Percentiles rank a stretch among this genome's conserved stretches.
Evolutionary conservation across 768 basidiomycete genomes (phyloP).

Genomic region (Amanita pallidorosea): DNA sequence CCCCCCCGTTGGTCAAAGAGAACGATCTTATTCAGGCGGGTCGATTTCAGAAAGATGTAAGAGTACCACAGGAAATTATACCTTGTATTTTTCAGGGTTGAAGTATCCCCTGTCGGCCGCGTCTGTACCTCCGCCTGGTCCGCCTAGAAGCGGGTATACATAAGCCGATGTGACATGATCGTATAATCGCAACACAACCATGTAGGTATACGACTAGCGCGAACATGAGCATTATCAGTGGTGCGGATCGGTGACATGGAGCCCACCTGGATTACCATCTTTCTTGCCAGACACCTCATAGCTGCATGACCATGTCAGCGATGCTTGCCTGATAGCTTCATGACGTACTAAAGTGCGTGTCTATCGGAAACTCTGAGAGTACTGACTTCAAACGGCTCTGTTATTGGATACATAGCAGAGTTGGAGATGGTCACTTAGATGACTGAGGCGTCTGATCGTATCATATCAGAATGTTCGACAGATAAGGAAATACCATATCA

Average conservation of each 20-base stretch:
- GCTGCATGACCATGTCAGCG: constrained; percentile 27
- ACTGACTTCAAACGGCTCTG: constrained; percentile 55
- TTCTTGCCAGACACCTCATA: constrained; percentile 78
- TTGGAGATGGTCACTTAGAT: background rate
- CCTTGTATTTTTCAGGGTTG: constrained; percentile 80
- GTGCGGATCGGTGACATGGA: background rate
- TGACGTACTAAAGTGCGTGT: constrained; percentile 61
- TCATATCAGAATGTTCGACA: background rate
- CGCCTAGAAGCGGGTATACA: constrained; percentile 34
- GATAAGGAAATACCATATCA: constrained; percentile 1
- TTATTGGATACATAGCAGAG: constrained; percentile 51
- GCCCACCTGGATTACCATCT: constrained; percentile 60
- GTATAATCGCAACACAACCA: constrained; percentile 26
- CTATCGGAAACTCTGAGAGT: constrained; percentile 61
- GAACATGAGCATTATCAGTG: background rate
- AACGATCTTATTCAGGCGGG: constrained; percentile 43
- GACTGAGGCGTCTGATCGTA: no score
- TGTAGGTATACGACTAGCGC: constrained; percentile 67
- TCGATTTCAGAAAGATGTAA: background rate
- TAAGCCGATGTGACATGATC: constrained; percentile 1
- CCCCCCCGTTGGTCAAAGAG: constrained; percentile 86
- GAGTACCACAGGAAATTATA: constrained; percentile 11
- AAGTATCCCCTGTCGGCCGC: constrained; percentile 68
- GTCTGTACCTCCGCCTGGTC: constrained; percentile 73
- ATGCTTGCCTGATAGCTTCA: background rate